Evolutionary conservation across 768 basidiomycete species (phyloP), one percentile per base, ranked within the genome.

Genomic region (Trametes villosa): DNA sequence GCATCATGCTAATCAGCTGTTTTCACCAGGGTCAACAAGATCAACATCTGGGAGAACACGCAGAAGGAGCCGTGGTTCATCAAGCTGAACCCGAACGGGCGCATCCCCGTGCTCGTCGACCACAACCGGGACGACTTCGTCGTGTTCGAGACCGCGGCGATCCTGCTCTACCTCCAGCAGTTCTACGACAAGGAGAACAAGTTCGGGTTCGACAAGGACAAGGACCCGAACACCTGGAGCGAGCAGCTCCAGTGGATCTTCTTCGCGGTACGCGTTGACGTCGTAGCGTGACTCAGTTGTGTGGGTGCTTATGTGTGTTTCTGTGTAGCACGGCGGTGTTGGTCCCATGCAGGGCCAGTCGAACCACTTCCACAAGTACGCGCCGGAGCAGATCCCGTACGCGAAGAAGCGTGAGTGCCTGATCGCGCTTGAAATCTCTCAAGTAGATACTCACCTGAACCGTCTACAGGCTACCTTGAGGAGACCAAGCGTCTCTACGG

Each of bases 331-430:
- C 69, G 91, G 89, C 1, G 91, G 88, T 26, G 73, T 92, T 24
- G 91, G 91, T 27, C 91, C 92, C n/a, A 94, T 93, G 90, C 91
- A 94, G 78, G 89, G 91, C 30, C 89, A 92, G 76, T 71, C 75
- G 12, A 83, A 86, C 69, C 89, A 92, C 76, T 95, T 94, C 76
- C 78, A 76, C 54, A 72, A 73, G n/a, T 81, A 68, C 64, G 87
- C 88, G 1, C 83, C 86, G 4, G 88, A 87, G 66, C 83, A 88
- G 58, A 78, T 90, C 62, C 84, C 86, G 17, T 92, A 87, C 57
- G 86, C 79, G 30, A 87, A 86, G 73, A 86, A 85, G 65, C 81
- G 87, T 86, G 47, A 62, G 81, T 70, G 27, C 38, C 13, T 4
- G 26, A 20, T 20, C 11, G 12, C n/a, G 36, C 3, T 9, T 56